Evolutionary conservation across 768 basidiomycete species (phyloP).

Genomic region (Megacollybia marginata): DNA sequence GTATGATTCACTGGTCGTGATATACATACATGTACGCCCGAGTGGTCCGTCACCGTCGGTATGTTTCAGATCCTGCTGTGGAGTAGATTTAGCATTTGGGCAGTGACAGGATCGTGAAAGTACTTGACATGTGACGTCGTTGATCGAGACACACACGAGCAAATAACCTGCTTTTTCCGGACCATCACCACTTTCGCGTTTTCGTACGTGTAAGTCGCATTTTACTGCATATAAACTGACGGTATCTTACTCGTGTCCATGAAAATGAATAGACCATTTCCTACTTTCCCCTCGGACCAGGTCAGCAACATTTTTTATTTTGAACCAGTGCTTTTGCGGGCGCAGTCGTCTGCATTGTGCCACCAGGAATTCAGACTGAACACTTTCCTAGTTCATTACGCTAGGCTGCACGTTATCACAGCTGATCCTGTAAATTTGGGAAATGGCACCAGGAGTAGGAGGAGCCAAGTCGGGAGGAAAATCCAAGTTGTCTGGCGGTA

Average conservation of each 20-base stretch:
- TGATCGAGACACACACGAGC: too few species aligned
- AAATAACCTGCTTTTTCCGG: too few species aligned
- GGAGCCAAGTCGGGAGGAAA: constrained; percentile 48
- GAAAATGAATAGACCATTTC: not conserved
- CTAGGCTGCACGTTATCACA: not conserved
- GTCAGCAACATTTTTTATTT: not conserved
- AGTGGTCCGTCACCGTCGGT: too few species aligned
- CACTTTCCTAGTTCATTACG: not conserved
- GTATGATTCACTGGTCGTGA: too few species aligned
- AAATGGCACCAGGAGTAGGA: not conserved
- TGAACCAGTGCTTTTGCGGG: not conserved
- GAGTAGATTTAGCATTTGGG: too few species aligned
- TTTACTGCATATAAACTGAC: not conserved
- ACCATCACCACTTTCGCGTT: not conserved
- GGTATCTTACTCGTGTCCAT: not conserved
- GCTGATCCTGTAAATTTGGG: not conserved
- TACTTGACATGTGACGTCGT: too few species aligned
- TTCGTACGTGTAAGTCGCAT: not conserved
- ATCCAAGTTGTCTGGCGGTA: constrained; percentile 40
- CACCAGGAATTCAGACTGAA: not conserved
- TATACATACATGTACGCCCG: too few species aligned
- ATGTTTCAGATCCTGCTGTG: too few species aligned
- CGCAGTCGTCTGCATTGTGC: not conserved
- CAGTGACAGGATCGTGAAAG: too few species aligned
- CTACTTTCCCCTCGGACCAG: not conserved